A percentile compares a stretch with the other conserved stretches of the same genome.
Conservation (phyloP, 2,329 filamentous ascomycete species). For the Aspergillus fumigatiaffinis region DNA sequence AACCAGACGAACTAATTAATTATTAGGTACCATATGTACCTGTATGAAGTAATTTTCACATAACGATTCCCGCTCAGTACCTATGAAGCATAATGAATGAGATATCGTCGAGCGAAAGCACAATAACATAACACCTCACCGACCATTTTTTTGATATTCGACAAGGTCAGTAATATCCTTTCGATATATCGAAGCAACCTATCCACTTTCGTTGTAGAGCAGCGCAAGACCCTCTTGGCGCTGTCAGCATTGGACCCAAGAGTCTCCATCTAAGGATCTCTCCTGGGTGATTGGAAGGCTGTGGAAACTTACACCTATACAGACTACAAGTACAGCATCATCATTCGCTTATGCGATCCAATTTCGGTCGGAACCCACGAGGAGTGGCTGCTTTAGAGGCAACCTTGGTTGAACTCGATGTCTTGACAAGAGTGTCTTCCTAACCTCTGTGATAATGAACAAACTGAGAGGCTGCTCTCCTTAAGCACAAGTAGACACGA, state of each 20-base stretch:
- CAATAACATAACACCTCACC: neutral
- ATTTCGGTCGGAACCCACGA: conserved; percentile 15
- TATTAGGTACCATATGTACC: neutral
- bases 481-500: neutral
- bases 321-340: neutral
- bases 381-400: conserved; percentile 16
- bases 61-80: neutral
- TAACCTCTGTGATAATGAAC: neutral
- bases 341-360: conserved; percentile 14
- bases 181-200: neutral
- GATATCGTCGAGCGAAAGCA: neutral
- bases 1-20: too few species aligned
- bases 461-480: neutral
- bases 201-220: neutral
- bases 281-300: neutral
- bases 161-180: neutral
- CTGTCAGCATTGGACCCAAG: too few species aligned
- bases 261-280: neutral
- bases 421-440: neutral
- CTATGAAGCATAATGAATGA: neutral
- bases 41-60: neutral
- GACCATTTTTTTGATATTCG: neutral
- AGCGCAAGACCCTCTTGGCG: neutral
- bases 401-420: conserved; percentile 5
- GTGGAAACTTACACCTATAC: neutral